Evolutionary conservation across 495 filamentous ascomycete species (phyloP), one percentile per base, ranked within the genome.

Genomic region (Lophium mytilinum): DNA sequence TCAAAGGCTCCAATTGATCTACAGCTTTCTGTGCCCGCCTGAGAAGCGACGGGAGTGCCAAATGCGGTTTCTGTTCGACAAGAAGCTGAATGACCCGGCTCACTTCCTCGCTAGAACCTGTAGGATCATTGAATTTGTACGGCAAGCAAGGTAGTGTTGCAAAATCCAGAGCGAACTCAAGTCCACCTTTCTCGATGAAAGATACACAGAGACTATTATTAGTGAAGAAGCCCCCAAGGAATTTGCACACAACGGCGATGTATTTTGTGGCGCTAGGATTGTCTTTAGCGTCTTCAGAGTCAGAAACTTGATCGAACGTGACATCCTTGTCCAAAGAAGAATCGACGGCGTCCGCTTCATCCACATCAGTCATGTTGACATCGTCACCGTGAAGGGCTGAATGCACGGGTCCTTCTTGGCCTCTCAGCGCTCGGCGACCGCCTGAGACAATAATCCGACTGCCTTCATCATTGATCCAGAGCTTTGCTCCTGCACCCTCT

Each of bases 91-190:
- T 73, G n/a, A 93, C 83, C 14, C 80, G 80, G 8, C 80, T 78
- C 33, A 95, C 74, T 52, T 84, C 81, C 36, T 83, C 79, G 50
- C 78, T 82, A 10, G 55, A 40, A 10, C 54, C 42, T n/a, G 35
- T 55, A 9, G 50, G 80, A 21, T 82, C 83, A 47, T 84, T 81
- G 66, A 92, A 90, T 63, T 89, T 81, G 57, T 83, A 82, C 1
- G 85, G 78, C 50, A 96, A 76, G 66, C 87, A 87, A 15, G 90
- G 84, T 24, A 90, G 78, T 9, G 86, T 86, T 33, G 83, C 84
- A 53, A 95, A 80, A 64, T 95, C 88, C 33, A 99, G 74, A n/a
- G 96, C 73, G 53, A 84, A 79, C 62, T 95, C 89, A 39, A 90
- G 82, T 3, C 88, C 94, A 50, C 89, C 88, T 51, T 79, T 80